These are phyloP conservation scores for Acacia melanoxylon DNA, from an alignment of 306 rosid species.

Conservation along the genomic window DNA sequence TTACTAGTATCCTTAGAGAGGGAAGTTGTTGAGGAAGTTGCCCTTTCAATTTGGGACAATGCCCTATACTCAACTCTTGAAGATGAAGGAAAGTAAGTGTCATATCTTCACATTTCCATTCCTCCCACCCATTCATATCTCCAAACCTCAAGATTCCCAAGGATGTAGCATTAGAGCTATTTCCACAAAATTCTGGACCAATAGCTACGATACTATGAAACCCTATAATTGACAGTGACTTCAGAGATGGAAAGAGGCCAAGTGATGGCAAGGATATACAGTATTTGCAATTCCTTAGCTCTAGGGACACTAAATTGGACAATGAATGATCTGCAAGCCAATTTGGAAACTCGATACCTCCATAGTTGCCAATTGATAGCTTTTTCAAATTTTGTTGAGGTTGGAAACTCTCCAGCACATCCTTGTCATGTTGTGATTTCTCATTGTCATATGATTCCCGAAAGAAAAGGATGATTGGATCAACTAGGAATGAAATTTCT, in stretches of 20 bases:
- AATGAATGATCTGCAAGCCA: not conserved
- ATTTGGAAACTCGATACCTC: not conserved
- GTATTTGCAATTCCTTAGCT: not conserved
- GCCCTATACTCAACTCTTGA: not conserved
- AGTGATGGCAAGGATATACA: conserved; percentile 8
- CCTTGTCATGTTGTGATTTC: not conserved
- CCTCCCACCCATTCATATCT: conserved; percentile 1
- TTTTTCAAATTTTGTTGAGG: not conserved
- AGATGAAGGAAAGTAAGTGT: not conserved
- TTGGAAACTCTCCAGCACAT: conserved; percentile 6
- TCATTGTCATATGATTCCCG: no score
- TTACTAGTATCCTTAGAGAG: no score
- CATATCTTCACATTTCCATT: not conserved
- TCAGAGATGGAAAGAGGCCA: not conserved
- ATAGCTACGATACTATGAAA: not conserved
- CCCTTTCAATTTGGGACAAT: not conserved
- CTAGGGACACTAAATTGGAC: not conserved
- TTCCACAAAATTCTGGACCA: conserved; percentile 9
- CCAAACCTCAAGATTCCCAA: not conserved
- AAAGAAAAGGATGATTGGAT: no score
- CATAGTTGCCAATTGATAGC: not conserved
- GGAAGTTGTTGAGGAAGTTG: not conserved
- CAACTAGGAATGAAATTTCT: no score
- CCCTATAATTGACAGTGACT: conserved; percentile 4
- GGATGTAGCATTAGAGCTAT: not conserved